Base-by-base conservation (phyloP, 2,329 filamentous ascomycete species). In the Xylariales sp. region DNA sequence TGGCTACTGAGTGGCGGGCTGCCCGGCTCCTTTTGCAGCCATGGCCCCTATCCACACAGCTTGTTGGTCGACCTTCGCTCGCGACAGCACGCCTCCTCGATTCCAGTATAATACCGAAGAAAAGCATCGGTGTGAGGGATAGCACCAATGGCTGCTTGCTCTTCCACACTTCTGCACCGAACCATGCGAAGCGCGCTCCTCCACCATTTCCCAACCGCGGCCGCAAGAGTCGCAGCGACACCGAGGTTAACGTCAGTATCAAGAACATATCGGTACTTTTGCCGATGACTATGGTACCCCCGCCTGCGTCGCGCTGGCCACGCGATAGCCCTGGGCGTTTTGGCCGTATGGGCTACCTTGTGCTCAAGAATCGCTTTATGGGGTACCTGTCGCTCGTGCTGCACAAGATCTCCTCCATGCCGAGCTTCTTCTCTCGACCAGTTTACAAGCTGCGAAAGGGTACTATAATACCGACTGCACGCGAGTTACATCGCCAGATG, bases 401-500 rank as follows among this genome's bases (percentile, higher is more conserved):
- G 19, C 49, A 68, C 33, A 66, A 69, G 50, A 49, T 70, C 33
- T 46, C 60, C 23, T 76, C 73, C 18, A 72, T 70, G 62, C 63
- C 65, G 17, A 51, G 46, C 40, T 56, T 67, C 47, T 56, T 67
- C 37, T 59, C 57, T 21, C 60, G 59, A 15, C 67, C 69, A 11
- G 52, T 49, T n/a, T 69, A 70, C 53, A 65, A 69, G 50, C 53
- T 70, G 18, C 48, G 59, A 18, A 65, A 64, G 12, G 47, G 58
- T 16, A 53, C 58, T 37, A 62, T 76, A 32, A 56, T 67, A 7
- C 70, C 76, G 2, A 68, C 70, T 1, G 82, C 80, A 21, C 70
- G 75, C 49, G 69, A 65, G 15, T 63, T 85, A 51, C 81, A 87
- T 57, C 62, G 65, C 37, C 62, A 74, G 46, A 76, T 86, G 68